Evolutionary conservation across 2,329 filamentous ascomycete species (phyloP).

Genomic region (Aaosphaeria pasadenensis): DNA sequence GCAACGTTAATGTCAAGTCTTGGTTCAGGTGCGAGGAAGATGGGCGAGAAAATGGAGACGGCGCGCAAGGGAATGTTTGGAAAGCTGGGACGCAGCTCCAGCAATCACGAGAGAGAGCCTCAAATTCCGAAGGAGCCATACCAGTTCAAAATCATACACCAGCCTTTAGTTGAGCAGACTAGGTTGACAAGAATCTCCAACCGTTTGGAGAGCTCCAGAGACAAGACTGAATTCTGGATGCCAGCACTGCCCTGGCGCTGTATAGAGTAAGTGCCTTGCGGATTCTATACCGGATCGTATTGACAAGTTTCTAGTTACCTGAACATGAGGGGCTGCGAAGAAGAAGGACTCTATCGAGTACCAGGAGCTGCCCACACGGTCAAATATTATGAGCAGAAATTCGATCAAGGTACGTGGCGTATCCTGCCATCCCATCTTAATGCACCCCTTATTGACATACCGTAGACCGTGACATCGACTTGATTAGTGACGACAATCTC

Average conservation of each 20-base stretch:
- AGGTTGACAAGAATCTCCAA: slow-evolving; percentile 90
- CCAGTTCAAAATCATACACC: slow-evolving; percentile 77
- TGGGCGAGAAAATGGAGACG: slow-evolving; percentile 67
- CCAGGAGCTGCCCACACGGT: slow-evolving; percentile 88
- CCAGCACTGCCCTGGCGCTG: slow-evolving; percentile 91
- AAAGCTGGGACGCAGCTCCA: slow-evolving; percentile 68
- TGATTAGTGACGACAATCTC: slow-evolving; percentile 81
- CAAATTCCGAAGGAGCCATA: slow-evolving; percentile 75
- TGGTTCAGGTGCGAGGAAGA: slow-evolving; percentile 68
- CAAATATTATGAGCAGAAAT: slow-evolving; percentile 88
- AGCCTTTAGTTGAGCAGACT: slow-evolving; percentile 83
- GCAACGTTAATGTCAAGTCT: slow-evolving; percentile 69
- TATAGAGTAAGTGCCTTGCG: slow-evolving; percentile 65
- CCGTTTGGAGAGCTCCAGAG: slow-evolving; percentile 77
- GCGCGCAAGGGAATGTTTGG: slow-evolving; percentile 81
- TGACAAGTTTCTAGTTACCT: slow-evolving; percentile 58
- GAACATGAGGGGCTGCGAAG: slow-evolving; percentile 90
- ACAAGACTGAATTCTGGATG: slow-evolving; percentile 99
- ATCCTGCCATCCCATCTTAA: background rate
- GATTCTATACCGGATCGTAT: slow-evolving; percentile 9
- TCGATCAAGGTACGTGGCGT: slow-evolving; percentile 68
- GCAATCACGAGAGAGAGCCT: slow-evolving; percentile 66
- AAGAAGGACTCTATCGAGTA: slow-evolving; percentile 89
- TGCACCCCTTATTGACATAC: background rate
- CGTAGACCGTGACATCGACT: slow-evolving; percentile 78